phyloP scores from a whole-genome alignment of 1,284 basidiomycete species.

The Irpex sp. region DNA sequence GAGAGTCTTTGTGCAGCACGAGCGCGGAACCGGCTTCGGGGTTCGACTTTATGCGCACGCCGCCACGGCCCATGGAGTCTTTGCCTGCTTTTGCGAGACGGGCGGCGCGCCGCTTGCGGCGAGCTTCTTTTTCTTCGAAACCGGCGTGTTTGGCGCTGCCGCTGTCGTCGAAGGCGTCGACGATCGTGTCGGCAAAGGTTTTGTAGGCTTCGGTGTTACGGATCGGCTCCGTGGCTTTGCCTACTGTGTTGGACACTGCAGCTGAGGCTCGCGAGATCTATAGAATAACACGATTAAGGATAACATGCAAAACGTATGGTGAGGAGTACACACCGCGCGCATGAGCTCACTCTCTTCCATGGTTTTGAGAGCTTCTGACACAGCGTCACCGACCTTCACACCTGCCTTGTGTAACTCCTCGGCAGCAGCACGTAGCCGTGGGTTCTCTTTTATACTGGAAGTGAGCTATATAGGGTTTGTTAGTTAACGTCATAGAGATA shows the following conservation, averaged over 20 bases:
- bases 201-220: slow-evolving; percentile 96
- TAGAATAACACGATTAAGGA: too few species aligned
- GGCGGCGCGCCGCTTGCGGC: slow-evolving; percentile 70
- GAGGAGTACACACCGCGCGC: slow-evolving; percentile 59
- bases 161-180: slow-evolving; percentile 93
- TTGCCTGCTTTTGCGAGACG: slow-evolving; percentile 83
- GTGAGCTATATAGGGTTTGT: slow-evolving; percentile 55
- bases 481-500: not conserved
- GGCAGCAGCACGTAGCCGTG: slow-evolving; percentile 84
- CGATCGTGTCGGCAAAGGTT: slow-evolving; percentile 81
- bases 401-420: slow-evolving; percentile 89
- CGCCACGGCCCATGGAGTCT: slow-evolving; percentile 41
- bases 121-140: slow-evolving; percentile 89
- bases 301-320: too few species aligned
- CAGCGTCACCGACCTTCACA: slow-evolving; percentile 91
- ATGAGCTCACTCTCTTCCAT: slow-evolving; percentile 95
- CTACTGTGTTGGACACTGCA: slow-evolving; percentile 76
- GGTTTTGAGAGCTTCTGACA: slow-evolving; percentile 82
- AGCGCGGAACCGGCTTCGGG: slow-evolving; percentile 85
- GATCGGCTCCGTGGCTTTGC: slow-evolving; percentile 86
- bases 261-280: slow-evolving; percentile 81
- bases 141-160: slow-evolving; percentile 90
- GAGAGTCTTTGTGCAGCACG: slow-evolving; percentile 79
- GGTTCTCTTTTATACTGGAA: slow-evolving; percentile 96
- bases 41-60: slow-evolving; percentile 56